Base-by-base conservation (phyloP, 2,329 filamentous ascomycete species). In the Nothophaeocryptopus gaeumannii region DNA sequence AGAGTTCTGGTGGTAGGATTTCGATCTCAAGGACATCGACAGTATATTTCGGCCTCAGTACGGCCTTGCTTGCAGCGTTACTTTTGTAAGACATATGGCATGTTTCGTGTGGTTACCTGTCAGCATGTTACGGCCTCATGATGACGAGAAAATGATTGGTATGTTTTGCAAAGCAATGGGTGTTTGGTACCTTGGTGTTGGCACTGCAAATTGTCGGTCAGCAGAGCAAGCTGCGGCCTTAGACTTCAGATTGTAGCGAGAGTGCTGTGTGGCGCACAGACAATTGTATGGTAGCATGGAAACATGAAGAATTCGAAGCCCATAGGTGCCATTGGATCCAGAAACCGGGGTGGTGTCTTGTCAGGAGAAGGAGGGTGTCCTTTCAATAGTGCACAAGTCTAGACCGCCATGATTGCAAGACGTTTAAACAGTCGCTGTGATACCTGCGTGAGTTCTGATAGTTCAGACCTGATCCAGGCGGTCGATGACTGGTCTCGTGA, bases 61-160 rank as follows among this genome's bases (percentile, higher is more conserved):
- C 35, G 47, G 55, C 50, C 50, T 51, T 55, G 44, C 50, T 55
- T 55, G 52, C 30, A 20, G 38, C 51, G 36, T 34, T 51, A 15
- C 51, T 51, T 32, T 39, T 49, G 47, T 58, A 47, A 55, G 39
- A 58, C 55, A 37, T 34, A 4, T 26, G 20, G 45, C 26, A 45
- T 14, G 36, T 48, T 42, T 38, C 30, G 44, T 30, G 30, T n/a
- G 39, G 43, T n/a, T 30, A 16, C 13, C 36, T n/a, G 30, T 36
- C 34, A 20, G 34, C 41, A n/a, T 43, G 33, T 43, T 33, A 37
- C 39, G 49, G 30, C 35, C 47, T 37, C 35, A 41, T 39, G 45
- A 49, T 50, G 49, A 47, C 45, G 38, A 47, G 34, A 45, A 50
- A 42, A 51, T 20, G 45, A 48, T 40, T 50, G 39, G 48, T 43